Evolutionary conservation across 2,329 filamentous ascomycete genomes (phyloP), one percentile per base, ranked within the genome.

Genomic region (Periconia macrospinosa): DNA sequence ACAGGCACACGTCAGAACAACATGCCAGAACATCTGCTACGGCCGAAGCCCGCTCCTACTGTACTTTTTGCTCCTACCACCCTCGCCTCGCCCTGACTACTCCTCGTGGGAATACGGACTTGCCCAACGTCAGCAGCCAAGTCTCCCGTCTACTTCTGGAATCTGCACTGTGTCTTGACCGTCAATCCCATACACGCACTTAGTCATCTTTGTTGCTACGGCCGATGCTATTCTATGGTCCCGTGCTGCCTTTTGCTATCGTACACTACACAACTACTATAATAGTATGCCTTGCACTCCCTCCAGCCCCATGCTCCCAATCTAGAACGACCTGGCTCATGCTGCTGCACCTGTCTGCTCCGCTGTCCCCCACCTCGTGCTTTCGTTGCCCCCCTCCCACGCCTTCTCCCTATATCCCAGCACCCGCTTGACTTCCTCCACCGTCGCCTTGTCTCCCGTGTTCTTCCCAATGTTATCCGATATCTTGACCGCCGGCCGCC

Each of bases 401-500:
- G 85, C 81, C 63, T 89, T 88, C 76, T 97, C 93, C 5, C 88
- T 81, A 69, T 99, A 97, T 0, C 92, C 92, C 41, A 97, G 81
- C 58, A 89, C 83, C 66, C 84, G 81, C 83, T 99, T 99, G 57
- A 97, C 92, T 61, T 87, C 85, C 52, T 86, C 81, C 0, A 99
- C 90, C 1, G 88, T 90, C 18, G 81, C 81, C 65, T 86, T 85
- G 68, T 97, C 89, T 8, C 94, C 94, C 0, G 92, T 97, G 68
- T 99, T 99, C 81, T 99, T 99, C 44, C 92, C 85, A 60, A 88
- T 82, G 68, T 97, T 97, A 73, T 81, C 82, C 63, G 86, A 97
- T 62, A 99, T 90, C 80, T 99, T 99, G 69, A 99, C 86, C 2
- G 94, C 92, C 0, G 88, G 85, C 45, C 87, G 84, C 6, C 92